A percentile compares a stretch with the other conserved stretches of the same genome.
Conservation (phyloP, 2,329 filamentous ascomycete species). For the Cryphonectria parasitica region DNA sequence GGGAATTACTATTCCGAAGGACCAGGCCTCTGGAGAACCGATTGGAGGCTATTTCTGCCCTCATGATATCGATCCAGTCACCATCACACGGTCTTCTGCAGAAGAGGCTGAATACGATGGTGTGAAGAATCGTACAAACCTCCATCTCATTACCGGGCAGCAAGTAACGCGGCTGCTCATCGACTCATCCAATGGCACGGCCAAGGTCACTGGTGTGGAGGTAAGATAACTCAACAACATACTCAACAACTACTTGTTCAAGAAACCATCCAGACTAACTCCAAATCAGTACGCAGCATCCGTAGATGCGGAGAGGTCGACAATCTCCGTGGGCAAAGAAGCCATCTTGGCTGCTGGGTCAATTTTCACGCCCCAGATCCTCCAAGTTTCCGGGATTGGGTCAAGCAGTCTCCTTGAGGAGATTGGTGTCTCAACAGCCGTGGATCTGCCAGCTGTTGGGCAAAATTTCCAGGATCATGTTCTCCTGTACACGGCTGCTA, state of each 20-base stretch:
- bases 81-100: slow-evolving; percentile 36
- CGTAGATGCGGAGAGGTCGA: slow-evolving; percentile 11
- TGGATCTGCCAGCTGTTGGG: slow-evolving; percentile 65
- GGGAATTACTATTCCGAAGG: slow-evolving; percentile 28
- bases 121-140: slow-evolving; percentile 32
- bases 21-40: slow-evolving; percentile 29
- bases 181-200: slow-evolving; percentile 15
- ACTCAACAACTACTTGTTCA: neutral
- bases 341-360: slow-evolving; percentile 48
- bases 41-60: slow-evolving; percentile 34
- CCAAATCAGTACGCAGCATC: slow-evolving; percentile 15
- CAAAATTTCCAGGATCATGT: slow-evolving; percentile 47
- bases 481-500: slow-evolving; percentile 19
- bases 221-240: slow-evolving; percentile 1
- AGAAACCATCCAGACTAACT: neutral
- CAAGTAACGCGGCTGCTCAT: slow-evolving; percentile 36
- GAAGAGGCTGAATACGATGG: slow-evolving; percentile 37
- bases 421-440: slow-evolving; percentile 54
- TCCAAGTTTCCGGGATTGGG: slow-evolving; percentile 49
- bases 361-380: slow-evolving; percentile 47
- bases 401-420: slow-evolving; percentile 39
- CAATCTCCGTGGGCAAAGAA: slow-evolving; percentile 38
- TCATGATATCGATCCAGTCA: slow-evolving; percentile 33
- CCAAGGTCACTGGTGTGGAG: slow-evolving; percentile 31
- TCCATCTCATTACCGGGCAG: slow-evolving; percentile 36